Percentiles rank a stretch among this genome's conserved stretches.
These are phyloP conservation scores for Spathaspora hagerdaliae DNA, from an alignment of 805 yeast genomes.

Conservation along the genomic window DNA sequence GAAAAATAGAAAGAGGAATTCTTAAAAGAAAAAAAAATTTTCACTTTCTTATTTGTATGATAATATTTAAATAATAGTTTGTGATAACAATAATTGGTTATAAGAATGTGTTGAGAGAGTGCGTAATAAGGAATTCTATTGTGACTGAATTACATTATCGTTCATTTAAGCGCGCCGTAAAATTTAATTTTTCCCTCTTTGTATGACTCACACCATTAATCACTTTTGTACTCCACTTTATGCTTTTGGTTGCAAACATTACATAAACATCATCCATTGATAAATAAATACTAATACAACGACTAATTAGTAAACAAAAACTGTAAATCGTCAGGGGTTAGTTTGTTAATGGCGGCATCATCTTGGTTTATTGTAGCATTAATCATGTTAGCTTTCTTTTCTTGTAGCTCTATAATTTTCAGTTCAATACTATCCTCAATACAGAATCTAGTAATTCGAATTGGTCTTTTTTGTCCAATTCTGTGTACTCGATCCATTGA, in stretches of 20 bases:
- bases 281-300: too few species aligned
- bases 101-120: too few species aligned
- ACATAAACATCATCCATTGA: too few species aligned
- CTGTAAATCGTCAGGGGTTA: conserved; percentile 93
- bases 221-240: too few species aligned
- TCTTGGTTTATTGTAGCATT: conserved; percentile 94
- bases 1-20: neutral
- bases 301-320: conserved; percentile 78
- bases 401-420: conserved; percentile 92
- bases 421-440: conserved; percentile 97
- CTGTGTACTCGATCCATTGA: conserved; percentile 97
- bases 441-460: conserved; percentile 84
- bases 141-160: too few species aligned
- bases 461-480: conserved; percentile 94
- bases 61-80: too few species aligned
- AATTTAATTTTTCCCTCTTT: too few species aligned
- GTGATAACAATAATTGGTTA: too few species aligned
- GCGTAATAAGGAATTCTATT: too few species aligned
- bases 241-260: too few species aligned
- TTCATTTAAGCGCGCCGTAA: too few species aligned
- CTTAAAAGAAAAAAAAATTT: neutral
- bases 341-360: conserved; percentile 80
- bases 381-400: conserved; percentile 97
- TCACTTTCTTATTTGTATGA: neutral
- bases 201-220: too few species aligned